phyloP scores from a whole-genome alignment of 2,329 filamentous ascomycete genomes.

The Penicillium brasilianum region DNA sequence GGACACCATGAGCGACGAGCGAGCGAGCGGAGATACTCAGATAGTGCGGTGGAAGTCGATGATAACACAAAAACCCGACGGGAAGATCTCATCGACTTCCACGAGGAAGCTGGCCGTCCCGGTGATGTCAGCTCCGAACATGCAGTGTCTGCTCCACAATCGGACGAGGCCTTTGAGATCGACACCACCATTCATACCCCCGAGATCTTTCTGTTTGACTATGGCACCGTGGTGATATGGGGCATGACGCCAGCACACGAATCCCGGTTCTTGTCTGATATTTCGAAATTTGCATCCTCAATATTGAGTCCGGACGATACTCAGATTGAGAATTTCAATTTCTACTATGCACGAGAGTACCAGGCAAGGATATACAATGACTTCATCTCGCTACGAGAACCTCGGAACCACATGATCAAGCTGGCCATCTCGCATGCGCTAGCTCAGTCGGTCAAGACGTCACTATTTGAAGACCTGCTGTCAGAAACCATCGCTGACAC shows the following conservation, averaged over 20 bases:
- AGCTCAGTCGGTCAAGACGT: constrained; percentile 96
- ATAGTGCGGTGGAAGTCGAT: constrained; percentile 68
- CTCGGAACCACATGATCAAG: constrained; percentile 97
- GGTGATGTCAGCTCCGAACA: constrained; percentile 31
- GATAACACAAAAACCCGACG: constrained; percentile 61
- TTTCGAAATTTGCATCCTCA: constrained; percentile 90
- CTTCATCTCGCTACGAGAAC: constrained; percentile 93
- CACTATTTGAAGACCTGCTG: constrained; percentile 92
- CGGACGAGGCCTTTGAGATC: constrained; percentile 66
- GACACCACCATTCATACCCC: constrained; percentile 89
- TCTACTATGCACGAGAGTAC: constrained; percentile 98
- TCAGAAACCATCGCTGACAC: constrained; percentile 92
- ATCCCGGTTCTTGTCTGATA: constrained; percentile 87
- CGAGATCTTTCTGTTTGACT: constrained; percentile 95
- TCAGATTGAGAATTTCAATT: constrained; percentile 97
- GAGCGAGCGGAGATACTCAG: constrained; percentile 72
- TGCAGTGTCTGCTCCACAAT: constrained; percentile 30
- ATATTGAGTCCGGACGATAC: constrained; percentile 87
- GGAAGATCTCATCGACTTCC: constrained; percentile 69
- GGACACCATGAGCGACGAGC: constrained; percentile 41
- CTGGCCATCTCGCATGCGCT: constrained; percentile 94
- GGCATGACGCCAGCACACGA: constrained; percentile 93
- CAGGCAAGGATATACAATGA: constrained; percentile 99
- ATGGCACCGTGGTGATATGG: constrained; percentile 97
- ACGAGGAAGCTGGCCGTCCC: constrained; percentile 47